Conservation (phyloP, 2,329 filamentous ascomycete species). For the Tolypocladium cylindrosporum region DNA sequence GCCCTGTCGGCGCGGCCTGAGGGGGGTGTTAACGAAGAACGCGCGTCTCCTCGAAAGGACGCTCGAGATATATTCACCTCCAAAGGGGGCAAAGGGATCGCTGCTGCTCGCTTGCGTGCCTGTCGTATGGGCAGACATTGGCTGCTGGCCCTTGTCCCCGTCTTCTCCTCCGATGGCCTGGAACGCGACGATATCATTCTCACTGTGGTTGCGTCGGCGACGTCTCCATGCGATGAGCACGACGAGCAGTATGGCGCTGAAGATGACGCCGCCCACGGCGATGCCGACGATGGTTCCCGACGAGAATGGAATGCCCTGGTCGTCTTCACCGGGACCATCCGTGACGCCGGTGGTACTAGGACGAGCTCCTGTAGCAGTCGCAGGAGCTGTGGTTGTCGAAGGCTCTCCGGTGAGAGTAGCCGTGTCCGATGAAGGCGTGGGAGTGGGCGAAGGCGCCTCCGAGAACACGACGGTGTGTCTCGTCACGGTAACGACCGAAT, state of each 20-base stretch:
- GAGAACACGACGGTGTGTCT: conserved; percentile 21
- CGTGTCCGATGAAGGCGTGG: conserved; percentile 1
- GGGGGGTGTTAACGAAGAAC: neutral
- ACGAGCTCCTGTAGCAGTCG: neutral
- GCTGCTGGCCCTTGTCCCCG: conserved; percentile 17
- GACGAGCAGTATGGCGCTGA: conserved; percentile 15
- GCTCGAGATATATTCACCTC: conserved; percentile 22
- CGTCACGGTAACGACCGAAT: conserved; percentile 22
- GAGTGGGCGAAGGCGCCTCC: conserved; percentile 11
- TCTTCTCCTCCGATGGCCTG: conserved; percentile 7
- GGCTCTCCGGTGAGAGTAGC: neutral
- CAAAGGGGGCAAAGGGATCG: conserved; percentile 34
- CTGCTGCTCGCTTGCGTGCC: conserved; percentile 11
- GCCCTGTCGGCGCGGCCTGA: conserved; percentile 23
- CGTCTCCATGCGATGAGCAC: conserved; percentile 10
- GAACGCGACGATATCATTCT: conserved; percentile 1
- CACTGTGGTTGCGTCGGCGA: conserved; percentile 9
- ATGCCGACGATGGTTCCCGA: conserved; percentile 23
- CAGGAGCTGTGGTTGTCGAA: neutral
- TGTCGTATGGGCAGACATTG: conserved; percentile 15
- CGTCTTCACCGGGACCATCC: neutral
- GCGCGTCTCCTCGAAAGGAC: neutral
- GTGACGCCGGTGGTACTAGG: neutral
- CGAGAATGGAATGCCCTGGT: conserved; percentile 6
- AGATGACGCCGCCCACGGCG: conserved; percentile 16